A percentile compares a stretch with the other conserved stretches of the same genome.
phyloP scores from a whole-genome alignment of 768 basidiomycete species.

The Pleurotus tuoliensis region DNA sequence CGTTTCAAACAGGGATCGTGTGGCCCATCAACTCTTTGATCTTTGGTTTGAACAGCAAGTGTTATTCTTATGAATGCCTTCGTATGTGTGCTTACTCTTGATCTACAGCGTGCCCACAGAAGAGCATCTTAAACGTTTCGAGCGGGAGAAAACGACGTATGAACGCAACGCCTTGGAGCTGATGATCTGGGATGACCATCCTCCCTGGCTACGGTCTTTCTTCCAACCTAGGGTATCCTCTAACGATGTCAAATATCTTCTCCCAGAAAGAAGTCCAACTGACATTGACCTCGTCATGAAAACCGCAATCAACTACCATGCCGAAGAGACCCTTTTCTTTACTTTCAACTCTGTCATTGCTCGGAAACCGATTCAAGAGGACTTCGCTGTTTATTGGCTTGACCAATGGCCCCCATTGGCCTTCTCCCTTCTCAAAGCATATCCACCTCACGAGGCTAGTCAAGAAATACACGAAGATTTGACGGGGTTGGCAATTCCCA shows the following conservation, averaged over 20 bases:
- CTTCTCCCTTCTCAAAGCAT: constrained; percentile 46
- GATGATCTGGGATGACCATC: constrained; percentile 34
- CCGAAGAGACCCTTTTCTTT: constrained; percentile 51
- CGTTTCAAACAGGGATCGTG: constrained; percentile 62
- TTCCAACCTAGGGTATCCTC: constrained; percentile 21
- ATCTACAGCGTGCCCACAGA: constrained; percentile 41
- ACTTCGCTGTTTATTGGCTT: constrained; percentile 37
- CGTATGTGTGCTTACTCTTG: too few relatives aligned
- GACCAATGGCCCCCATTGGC: constrained; percentile 49
- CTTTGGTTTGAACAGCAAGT: constrained; percentile 64
- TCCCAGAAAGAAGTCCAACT: constrained; percentile 20
- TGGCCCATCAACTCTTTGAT: constrained; percentile 66
- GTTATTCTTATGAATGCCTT: background rate
- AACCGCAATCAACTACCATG: constrained; percentile 45
- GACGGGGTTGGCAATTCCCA: constrained; percentile 21
- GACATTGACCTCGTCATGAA: constrained; percentile 33
- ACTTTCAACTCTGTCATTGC: constrained; percentile 40
- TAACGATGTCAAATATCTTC: constrained; percentile 20
- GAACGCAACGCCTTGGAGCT: constrained; percentile 34
- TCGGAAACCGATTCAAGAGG: constrained; percentile 22
- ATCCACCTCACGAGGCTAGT: constrained; percentile 36
- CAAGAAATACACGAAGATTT: constrained; percentile 26
- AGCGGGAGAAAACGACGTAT: constrained; percentile 38
- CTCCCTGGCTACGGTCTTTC: constrained; percentile 23
- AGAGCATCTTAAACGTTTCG: constrained; percentile 43